Evolutionary conservation across 306 rosid genomes (phyloP), one percentile per base, ranked within the genome.

Genomic region (Casuarina glauca): DNA sequence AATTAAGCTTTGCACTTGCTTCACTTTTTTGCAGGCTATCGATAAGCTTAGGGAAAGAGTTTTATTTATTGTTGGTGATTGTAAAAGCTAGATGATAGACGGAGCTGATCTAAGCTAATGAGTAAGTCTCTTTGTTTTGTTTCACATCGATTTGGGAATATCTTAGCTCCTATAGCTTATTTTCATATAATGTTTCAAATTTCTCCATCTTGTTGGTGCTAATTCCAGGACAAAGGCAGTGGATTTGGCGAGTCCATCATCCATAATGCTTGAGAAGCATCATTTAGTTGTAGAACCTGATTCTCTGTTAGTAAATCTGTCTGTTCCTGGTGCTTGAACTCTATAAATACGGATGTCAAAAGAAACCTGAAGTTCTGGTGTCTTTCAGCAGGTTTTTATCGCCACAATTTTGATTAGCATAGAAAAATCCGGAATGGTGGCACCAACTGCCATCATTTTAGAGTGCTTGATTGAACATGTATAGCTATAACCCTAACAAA

Each of bases 21-120:
- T 55, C 0, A 41, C 51, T 38, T 85, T 41, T 80, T 26, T 80
- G 83, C 98, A 95, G 98, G 84, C 41, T 50, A 84, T 80, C 45
- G 84, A 85, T 38, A 79, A 74, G 74, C 85, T 88, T 50, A 86
- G 79, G 69, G 76, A 84, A 64, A 86, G 76, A 71, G 79, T 85
- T 53, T 73, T 73, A 55, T 73, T 20, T 54, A 55, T 73, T 53
- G 55, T 79, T 51, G 88, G 86, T 66, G 69, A 80, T 73, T 41
- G 75, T 66, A 74, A 78, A 71, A 78, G 76, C 81, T 81, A 81
- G 61, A 70, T 13, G 60, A 45, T 46, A 49, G 75, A 71, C 45
- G 54, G 20, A 74, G 76, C 45, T 52, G 53, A 52, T 70, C 48
- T 41, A 51, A 53, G 12, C 50, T 3, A 58, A 55, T 46, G 3